phyloP scores from a whole-genome alignment of 257 asterid genomes.

The Capsicum baccatum region DNA sequence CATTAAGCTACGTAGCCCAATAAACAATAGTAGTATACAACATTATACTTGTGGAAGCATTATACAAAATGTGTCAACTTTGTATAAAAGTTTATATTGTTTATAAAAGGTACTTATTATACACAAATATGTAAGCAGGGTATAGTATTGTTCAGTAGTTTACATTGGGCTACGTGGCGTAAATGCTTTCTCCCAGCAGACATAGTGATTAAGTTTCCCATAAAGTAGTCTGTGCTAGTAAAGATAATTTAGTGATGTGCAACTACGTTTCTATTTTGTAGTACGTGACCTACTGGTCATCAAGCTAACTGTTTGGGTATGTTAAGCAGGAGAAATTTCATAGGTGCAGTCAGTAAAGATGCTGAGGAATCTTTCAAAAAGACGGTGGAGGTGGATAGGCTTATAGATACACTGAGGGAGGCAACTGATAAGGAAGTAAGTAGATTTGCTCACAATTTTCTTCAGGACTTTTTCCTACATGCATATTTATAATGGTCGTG shows the following conservation, averaged over 20 bases:
- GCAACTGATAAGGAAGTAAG: slow-evolving; percentile 88
- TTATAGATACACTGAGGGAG: slow-evolving; percentile 79
- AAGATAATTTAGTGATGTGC: slow-evolving; percentile 25
- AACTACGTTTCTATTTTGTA: slow-evolving; percentile 30
- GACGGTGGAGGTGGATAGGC: slow-evolving; percentile 84
- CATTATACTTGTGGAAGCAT: neutral
- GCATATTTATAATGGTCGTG: neutral
- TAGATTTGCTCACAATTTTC: neutral
- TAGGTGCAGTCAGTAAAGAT: slow-evolving; percentile 75
- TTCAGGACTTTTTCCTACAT: neutral
- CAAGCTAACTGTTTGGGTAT: slow-evolving; percentile 53
- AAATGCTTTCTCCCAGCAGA: neutral
- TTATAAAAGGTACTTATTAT: neutral
- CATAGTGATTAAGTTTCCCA: neutral
- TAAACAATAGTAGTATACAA: neutral
- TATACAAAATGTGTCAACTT: neutral
- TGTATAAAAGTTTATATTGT: neutral
- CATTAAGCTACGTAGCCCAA: neutral
- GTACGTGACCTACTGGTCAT: slow-evolving; percentile 44
- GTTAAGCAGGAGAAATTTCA: slow-evolving; percentile 80
- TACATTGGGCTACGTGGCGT: neutral
- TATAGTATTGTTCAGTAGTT: neutral
- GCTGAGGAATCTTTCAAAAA: slow-evolving; percentile 81
- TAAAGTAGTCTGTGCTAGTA: slow-evolving; percentile 16
- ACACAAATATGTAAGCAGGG: neutral